These are phyloP conservation scores for Cenchrus americanus DNA, from an alignment of 176 grass and related monocot species.

Conservation along the genomic window DNA sequence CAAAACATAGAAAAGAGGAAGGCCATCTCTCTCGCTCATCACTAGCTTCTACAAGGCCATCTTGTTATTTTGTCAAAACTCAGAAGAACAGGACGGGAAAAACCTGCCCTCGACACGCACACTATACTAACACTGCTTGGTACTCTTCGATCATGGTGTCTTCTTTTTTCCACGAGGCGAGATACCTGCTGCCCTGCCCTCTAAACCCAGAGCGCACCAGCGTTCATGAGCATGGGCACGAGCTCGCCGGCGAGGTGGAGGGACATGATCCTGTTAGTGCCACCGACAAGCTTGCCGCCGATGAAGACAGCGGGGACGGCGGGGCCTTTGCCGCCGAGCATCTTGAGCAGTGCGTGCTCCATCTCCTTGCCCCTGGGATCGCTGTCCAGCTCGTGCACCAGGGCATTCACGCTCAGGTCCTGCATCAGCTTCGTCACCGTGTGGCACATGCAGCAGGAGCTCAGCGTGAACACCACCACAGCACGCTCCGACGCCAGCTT, in stretches of 20 bases:
- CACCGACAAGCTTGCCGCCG: conserved; percentile 49
- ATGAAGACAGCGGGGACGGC: conserved; percentile 58
- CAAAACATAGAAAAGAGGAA: background rate
- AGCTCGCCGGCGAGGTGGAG: conserved; percentile 57
- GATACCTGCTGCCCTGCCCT: background rate
- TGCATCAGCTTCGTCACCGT: conserved; percentile 66
- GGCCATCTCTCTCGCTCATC: background rate
- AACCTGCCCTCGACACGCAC: conserved; percentile 10
- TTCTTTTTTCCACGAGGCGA: background rate
- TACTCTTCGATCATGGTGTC: too few species aligned
- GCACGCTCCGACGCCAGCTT: conserved; percentile 62
- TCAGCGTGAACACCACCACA: conserved; percentile 79
- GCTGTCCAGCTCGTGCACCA: conserved; percentile 65
- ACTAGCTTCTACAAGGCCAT: background rate
- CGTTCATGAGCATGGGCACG: conserved; percentile 55
- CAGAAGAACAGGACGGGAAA: conserved; percentile 26
- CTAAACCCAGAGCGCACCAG: conserved; percentile 72
- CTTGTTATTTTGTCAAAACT: conserved; percentile 17
- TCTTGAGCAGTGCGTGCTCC: conserved; percentile 49
- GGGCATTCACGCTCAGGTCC: conserved; percentile 61
- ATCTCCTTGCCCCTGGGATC: conserved; percentile 65
- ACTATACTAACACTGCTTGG: background rate
- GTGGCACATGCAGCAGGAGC: conserved; percentile 86
- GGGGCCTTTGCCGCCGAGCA: conserved; percentile 36
- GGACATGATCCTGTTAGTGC: conserved; percentile 65